Evolutionary conservation across 129 eudicot species (phyloP).

Genomic region (Centella asiatica): DNA sequence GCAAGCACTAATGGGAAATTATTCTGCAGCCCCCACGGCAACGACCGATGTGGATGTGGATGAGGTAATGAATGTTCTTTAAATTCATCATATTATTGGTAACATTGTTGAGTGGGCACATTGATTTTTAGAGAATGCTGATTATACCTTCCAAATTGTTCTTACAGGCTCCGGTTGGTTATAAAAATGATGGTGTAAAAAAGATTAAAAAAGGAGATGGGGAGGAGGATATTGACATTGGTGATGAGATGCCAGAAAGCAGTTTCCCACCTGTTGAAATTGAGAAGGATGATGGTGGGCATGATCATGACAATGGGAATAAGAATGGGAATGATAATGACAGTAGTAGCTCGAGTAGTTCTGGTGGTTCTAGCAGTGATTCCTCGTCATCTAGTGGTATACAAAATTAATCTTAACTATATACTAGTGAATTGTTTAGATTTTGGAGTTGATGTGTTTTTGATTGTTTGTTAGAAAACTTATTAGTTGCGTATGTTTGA

Average conservation of each 20-base stretch:
- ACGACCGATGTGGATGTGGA: constrained; percentile 44
- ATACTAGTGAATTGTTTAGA: neutral
- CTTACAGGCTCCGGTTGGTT: constrained; percentile 37
- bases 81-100: neutral
- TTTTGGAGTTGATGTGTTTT: neutral
- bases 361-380: constrained; percentile 80
- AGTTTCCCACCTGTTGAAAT: constrained; percentile 88
- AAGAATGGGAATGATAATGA: constrained; percentile 33
- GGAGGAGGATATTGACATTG: constrained; percentile 91
- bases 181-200: constrained; percentile 40
- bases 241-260: constrained; percentile 80
- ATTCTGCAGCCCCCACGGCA: constrained; percentile 17
- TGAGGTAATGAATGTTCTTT: constrained; percentile 29
- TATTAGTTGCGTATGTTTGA: constrained; percentile 32
- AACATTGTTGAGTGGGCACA: too few species aligned
- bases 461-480: constrained; percentile 7
- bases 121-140: too few species aligned
- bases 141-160: neutral
- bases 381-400: constrained; percentile 97
- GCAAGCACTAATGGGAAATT: constrained; percentile 50
- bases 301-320: constrained; percentile 24
- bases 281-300: constrained; percentile 63
- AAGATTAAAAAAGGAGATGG: constrained; percentile 57
- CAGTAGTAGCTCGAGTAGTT: constrained; percentile 74
- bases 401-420: constrained; percentile 30